A percentile compares a stretch with the other conserved stretches of the same genome.
Conservation (phyloP, 441 rosid genomes). For the Croton laevigatus region DNA sequence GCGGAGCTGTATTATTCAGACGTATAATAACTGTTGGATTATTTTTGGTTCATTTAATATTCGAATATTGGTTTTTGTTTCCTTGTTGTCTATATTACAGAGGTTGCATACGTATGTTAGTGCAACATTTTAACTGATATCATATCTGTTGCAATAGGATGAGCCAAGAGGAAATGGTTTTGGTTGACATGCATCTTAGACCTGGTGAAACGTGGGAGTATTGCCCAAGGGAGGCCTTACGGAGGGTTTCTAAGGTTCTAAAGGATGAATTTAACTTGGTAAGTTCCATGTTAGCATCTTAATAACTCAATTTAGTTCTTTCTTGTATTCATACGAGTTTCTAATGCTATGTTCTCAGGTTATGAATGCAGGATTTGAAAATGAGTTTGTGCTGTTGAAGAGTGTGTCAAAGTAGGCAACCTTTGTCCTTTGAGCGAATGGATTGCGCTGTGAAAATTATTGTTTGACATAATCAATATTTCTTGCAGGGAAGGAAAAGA, state of each 20-base stretch:
- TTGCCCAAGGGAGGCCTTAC: constrained; percentile 86
- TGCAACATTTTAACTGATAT: neutral
- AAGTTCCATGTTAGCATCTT: constrained; percentile 17
- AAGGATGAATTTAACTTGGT: constrained; percentile 91
- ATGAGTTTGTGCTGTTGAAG: constrained; percentile 84
- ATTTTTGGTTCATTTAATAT: neutral
- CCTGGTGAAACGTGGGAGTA: constrained; percentile 95
- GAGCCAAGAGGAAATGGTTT: constrained; percentile 81
- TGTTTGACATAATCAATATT: neutral
- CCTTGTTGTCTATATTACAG: neutral
- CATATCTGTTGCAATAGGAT: constrained; percentile 42
- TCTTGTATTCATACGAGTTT: constrained; percentile 16
- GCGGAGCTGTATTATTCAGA: no score
- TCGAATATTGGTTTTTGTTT: neutral
- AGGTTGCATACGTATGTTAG: neutral
- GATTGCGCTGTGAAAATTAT: neutral
- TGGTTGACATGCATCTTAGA: constrained; percentile 84
- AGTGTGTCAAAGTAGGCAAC: constrained; percentile 44
- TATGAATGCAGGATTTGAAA: constrained; percentile 96
- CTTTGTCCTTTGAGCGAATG: constrained; percentile 5
- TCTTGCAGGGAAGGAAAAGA: constrained; percentile 74
- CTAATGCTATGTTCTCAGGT: constrained; percentile 40
- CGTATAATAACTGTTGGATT: no score
- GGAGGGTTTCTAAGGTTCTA: constrained; percentile 61
- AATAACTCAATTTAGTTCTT: constrained; percentile 1